Conservation (phyloP, 73 alveolate species). For the Urostyla sp. region DNA sequence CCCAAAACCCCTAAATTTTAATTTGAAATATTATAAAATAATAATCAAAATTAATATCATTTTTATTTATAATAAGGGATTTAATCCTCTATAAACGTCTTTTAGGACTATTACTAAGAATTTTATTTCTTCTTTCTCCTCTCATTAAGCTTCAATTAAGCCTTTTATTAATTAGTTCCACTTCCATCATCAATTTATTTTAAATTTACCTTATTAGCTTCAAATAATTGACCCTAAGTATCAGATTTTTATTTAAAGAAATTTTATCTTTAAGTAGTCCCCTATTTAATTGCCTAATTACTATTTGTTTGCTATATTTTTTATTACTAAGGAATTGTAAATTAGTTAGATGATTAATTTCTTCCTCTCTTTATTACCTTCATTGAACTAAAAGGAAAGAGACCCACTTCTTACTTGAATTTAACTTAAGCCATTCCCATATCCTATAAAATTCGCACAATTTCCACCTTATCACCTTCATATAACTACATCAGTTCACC, state of each 20-base stretch:
- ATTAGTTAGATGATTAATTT: background rate
- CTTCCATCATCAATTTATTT: background rate
- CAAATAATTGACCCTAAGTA: background rate
- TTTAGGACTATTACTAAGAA: no score
- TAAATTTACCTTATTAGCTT: background rate
- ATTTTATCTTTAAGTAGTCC: conserved; percentile 2
- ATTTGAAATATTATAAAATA: no score
- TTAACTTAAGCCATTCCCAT: background rate
- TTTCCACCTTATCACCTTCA: conserved; percentile 47
- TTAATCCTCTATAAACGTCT: no score
- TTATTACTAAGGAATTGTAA: background rate
- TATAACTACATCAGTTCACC: conserved; percentile 36
- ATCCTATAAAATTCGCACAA: conserved; percentile 3
- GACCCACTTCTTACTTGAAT: conserved; percentile 13
- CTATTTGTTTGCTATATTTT: background rate
- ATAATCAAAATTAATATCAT: no score
- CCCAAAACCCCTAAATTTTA: no score
- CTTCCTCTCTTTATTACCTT: conserved; percentile 11
- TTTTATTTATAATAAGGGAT: no score
- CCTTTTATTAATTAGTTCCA: background rate
- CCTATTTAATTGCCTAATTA: background rate
- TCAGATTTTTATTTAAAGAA: conserved; percentile 3
- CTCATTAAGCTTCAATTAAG: conserved; percentile 1
- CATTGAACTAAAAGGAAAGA: conserved; percentile 2
- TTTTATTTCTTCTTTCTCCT: conserved; percentile 24